phyloP scores from a whole-genome alignment of 2,329 filamentous ascomycete species.

The Leptodontidium sp. region DNA sequence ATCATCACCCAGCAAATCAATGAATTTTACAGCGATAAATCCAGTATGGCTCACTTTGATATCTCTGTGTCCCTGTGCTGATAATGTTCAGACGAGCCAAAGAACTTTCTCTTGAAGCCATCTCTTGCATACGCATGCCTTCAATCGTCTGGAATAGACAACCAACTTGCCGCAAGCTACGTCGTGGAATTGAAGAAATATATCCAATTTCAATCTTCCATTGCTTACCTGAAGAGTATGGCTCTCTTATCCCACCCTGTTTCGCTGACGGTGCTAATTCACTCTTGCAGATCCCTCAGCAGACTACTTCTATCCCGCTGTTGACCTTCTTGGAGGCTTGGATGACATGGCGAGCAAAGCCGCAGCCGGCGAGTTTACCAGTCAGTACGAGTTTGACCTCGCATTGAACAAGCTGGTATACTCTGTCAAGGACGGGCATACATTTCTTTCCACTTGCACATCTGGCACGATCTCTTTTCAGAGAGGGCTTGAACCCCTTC shows the following conservation, averaged over 20 bases:
- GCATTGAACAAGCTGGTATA: background rate
- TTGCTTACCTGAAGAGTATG: conserved; percentile 28
- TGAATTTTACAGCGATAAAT: conserved; percentile 16
- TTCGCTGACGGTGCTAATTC: too few species aligned
- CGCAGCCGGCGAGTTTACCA: conserved; percentile 3
- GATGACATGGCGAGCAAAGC: conserved; percentile 13
- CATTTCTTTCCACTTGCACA: conserved; percentile 12
- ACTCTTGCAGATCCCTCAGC: conserved; percentile 19
- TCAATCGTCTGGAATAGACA: conserved; percentile 24
- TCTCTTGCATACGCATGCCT: conserved; percentile 21
- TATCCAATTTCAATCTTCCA: conserved; percentile 24
- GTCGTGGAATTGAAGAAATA: conserved; percentile 24
- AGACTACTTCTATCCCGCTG: conserved; percentile 23
- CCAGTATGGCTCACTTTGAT: background rate
- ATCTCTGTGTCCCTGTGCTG: background rate
- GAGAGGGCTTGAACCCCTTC: background rate
- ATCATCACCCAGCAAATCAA: background rate
- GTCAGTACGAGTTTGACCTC: conserved; percentile 26
- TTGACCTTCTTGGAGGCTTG: conserved; percentile 29
- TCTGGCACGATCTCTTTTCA: conserved; percentile 8
- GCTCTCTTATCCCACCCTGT: too few species aligned
- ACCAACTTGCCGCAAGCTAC: conserved; percentile 12
- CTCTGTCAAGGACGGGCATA: conserved; percentile 26
- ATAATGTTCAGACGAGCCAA: background rate
- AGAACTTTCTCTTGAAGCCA: conserved; percentile 3